These are phyloP conservation scores for Bimuria novae-zelandiae DNA, from an alignment of 2,329 filamentous ascomycete genomes.

Conservation along the genomic window DNA sequence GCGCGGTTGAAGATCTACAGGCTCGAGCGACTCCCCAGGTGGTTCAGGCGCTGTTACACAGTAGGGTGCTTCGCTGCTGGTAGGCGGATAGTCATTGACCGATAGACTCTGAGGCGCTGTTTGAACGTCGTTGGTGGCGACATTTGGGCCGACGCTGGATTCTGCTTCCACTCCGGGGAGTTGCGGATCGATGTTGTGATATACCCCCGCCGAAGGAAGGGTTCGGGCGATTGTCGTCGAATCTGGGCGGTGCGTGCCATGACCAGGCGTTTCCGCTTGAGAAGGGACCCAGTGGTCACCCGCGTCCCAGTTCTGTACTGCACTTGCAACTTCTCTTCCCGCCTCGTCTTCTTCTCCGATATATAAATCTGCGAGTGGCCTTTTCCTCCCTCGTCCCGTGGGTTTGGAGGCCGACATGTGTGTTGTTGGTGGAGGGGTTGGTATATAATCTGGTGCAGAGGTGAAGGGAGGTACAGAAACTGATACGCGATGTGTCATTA, in stretches of 20 bases:
- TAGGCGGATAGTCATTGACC: background rate
- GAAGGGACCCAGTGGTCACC: no score
- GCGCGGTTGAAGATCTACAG: constrained; percentile 15
- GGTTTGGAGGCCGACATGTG: background rate
- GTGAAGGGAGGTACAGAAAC: background rate
- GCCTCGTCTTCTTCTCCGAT: background rate
- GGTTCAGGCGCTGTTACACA: background rate
- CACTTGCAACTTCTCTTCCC: background rate
- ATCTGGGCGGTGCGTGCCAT: background rate
- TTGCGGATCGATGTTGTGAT: background rate
- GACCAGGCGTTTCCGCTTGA: background rate
- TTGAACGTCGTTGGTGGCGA: background rate
- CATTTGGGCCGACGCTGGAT: background rate
- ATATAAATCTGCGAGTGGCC: background rate
- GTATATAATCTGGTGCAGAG: background rate
- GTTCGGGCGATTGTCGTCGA: background rate
- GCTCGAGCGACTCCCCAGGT: constrained; percentile 7
- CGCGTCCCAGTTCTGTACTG: background rate
- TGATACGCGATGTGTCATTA: background rate
- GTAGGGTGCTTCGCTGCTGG: background rate
- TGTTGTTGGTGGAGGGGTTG: background rate
- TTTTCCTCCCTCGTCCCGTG: background rate
- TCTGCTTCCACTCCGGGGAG: background rate
- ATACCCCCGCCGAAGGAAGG: background rate
- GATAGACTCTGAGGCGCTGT: background rate